Conservation (phyloP, 2,329 filamentous ascomycete genomes). For the Cladosporium sphaerospermum region DNA sequence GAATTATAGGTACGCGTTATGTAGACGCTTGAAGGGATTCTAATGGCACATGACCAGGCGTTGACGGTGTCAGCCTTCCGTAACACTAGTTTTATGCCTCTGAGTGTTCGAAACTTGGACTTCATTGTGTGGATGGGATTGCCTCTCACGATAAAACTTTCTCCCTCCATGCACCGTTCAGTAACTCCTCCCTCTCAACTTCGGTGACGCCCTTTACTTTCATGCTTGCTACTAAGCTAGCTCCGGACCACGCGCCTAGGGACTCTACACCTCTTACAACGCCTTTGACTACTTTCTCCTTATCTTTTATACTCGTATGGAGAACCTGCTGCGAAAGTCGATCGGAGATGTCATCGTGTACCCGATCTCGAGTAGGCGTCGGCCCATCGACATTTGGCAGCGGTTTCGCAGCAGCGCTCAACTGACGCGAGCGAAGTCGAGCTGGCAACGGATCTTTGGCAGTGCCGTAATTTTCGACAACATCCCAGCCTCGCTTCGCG, state of each 20-base stretch:
- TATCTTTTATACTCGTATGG: slow-evolving; percentile 41
- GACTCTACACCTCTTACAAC: slow-evolving; percentile 61
- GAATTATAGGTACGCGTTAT: no score
- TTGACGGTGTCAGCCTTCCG: no score
- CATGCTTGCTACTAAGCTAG: slow-evolving; percentile 62
- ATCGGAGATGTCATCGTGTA: slow-evolving; percentile 28
- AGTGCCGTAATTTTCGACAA: slow-evolving; percentile 63
- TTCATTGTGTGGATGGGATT: no score
- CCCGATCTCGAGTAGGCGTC: slow-evolving; percentile 12
- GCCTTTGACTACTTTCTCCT: slow-evolving; percentile 45
- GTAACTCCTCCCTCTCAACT: slow-evolving; percentile 65
- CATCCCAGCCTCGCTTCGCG: slow-evolving; percentile 67
- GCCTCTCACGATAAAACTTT: not conserved
- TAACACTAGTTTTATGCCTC: no score
- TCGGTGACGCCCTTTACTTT: slow-evolving; percentile 63
- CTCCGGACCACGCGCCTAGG: slow-evolving; percentile 68
- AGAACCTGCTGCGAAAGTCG: slow-evolving; percentile 53
- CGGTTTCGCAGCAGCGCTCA: not conserved
- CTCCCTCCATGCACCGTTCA: slow-evolving; percentile 46
- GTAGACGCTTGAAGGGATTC: no score
- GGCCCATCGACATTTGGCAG: not conserved
- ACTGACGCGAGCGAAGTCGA: not conserved
- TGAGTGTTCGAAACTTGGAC: no score
- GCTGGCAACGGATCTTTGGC: slow-evolving; percentile 14
- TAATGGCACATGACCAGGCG: no score